Percentiles rank a stretch among this genome's conserved stretches.
These are phyloP conservation scores for Mitragyna speciosa DNA, from an alignment of 257 asterid genomes.

Conservation along the genomic window DNA sequence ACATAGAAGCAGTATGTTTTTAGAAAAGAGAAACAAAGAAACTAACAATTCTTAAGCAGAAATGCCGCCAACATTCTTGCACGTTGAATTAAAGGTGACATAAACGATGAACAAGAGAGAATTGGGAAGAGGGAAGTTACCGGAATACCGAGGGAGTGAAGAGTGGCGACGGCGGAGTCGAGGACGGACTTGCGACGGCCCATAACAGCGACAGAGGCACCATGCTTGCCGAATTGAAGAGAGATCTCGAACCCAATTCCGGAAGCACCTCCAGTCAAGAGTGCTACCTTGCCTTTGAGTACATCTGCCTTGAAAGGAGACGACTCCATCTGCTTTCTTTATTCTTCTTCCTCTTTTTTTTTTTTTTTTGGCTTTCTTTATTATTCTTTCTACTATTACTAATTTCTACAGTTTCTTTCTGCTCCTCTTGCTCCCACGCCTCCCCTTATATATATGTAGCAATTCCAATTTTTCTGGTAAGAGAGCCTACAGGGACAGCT, in stretches of 20 bases:
- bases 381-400: no score
- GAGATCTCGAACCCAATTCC: constrained; percentile 86
- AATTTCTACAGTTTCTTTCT: no score
- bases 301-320: constrained; percentile 75
- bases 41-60: not conserved
- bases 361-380: no score
- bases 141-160: constrained; percentile 66
- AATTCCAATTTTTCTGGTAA: no score
- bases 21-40: not conserved
- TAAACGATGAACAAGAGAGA: not conserved
- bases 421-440: no score
- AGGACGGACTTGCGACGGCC: constrained; percentile 80
- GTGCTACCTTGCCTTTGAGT: constrained; percentile 72
- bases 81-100: not conserved
- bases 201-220: constrained; percentile 86
- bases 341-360: no score
- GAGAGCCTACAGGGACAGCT: no score
- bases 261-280: constrained; percentile 88
- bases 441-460: no score
- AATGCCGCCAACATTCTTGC: not conserved
- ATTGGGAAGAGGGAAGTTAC: constrained; percentile 20
- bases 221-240: constrained; percentile 78
- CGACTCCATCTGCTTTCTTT: constrained; percentile 37
- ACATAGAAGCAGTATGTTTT: not conserved
- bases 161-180: constrained; percentile 68